Percentiles rank a stretch among this genome's conserved stretches.
phyloP scores from a whole-genome alignment of 768 basidiomycete genomes.

The Agaricus subrufescens region DNA sequence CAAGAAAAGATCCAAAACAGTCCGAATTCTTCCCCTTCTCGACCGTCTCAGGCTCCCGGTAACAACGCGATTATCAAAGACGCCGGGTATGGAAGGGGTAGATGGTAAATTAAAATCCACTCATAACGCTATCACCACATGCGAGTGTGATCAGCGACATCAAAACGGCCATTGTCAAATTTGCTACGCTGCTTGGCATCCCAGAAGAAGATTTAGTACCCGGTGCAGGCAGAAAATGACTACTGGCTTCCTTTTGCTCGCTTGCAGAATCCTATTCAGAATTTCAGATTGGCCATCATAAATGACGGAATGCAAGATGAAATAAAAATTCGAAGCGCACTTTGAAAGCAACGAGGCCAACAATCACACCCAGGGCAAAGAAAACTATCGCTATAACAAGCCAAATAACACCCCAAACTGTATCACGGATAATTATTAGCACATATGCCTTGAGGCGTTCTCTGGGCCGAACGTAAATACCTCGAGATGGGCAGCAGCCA shows the following conservation, averaged over 20 bases:
- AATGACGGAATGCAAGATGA: constrained; percentile 36
- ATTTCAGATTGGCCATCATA: background rate
- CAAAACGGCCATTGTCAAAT: background rate
- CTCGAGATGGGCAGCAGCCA: constrained; percentile 82
- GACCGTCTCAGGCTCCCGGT: too few species aligned
- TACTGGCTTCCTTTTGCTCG: constrained; percentile 23
- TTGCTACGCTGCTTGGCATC: constrained; percentile 15
- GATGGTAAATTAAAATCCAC: background rate
- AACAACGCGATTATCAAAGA: background rate
- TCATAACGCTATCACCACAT: background rate
- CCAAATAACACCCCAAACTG: constrained; percentile 92
- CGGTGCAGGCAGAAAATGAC: constrained; percentile 58
- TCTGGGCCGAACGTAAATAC: constrained; percentile 25
- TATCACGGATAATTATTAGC: background rate
- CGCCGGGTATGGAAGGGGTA: background rate
- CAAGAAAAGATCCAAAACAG: too few species aligned
- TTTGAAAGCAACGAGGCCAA: constrained; percentile 81
- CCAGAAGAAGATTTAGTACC: constrained; percentile 34
- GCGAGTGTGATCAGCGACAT: background rate
- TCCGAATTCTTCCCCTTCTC: too few species aligned
- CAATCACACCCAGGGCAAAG: constrained; percentile 71
- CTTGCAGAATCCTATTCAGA: constrained; percentile 11
- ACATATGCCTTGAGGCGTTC: constrained; percentile 3
- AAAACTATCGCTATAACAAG: constrained; percentile 68
- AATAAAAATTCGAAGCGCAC: constrained; percentile 30